These are phyloP conservation scores for Cinchona pubescens DNA, from an alignment of 257 asterid species.

Conservation along the genomic window DNA sequence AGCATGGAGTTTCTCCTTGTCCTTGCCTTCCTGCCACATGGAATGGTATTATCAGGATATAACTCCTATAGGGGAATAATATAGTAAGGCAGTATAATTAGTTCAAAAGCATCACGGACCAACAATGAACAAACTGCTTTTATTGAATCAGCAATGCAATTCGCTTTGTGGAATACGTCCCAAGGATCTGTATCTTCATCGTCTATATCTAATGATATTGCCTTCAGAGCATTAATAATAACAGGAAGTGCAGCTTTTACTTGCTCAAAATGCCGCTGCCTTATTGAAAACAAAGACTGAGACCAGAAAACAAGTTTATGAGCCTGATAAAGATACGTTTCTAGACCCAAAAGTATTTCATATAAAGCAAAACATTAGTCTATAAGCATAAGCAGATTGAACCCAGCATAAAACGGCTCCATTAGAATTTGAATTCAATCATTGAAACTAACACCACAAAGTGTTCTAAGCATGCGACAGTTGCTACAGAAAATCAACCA, in stretches of 20 bases:
- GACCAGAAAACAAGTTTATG: conserved; percentile 28
- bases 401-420: neutral
- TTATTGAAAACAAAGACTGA: conserved; percentile 61
- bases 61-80: conserved; percentile 19
- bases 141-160: conserved; percentile 60
- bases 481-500: no score
- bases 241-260: conserved; percentile 71
- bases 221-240: conserved; percentile 55
- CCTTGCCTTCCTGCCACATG: conserved; percentile 54
- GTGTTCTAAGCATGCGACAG: no score
- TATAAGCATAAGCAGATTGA: neutral
- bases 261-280: conserved; percentile 67
- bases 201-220: conserved; percentile 35
- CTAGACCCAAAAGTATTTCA: neutral
- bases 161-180: conserved; percentile 49
- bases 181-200: conserved; percentile 46
- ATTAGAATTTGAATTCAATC: neutral
- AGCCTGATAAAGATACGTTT: neutral
- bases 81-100: conserved; percentile 14
- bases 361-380: neutral
- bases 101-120: conserved; percentile 44
- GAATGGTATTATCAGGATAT: conserved; percentile 21
- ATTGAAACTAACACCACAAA: neutral
- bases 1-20: conserved; percentile 54
- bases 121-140: conserved; percentile 49